Base-by-base conservation (phyloP, 1,284 basidiomycete species). In the Ustilago curta region DNA sequence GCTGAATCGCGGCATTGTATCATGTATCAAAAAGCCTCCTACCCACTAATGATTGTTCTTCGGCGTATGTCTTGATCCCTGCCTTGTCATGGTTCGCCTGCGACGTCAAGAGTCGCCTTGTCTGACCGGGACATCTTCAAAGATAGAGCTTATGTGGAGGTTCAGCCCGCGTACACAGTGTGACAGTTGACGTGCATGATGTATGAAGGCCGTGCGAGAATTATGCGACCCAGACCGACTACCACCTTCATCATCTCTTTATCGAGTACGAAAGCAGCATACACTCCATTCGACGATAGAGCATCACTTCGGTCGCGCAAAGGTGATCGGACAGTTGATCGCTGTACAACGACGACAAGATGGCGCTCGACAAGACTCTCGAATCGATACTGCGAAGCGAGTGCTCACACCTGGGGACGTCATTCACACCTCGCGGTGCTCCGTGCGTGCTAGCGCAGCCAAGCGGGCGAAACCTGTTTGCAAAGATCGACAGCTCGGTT, bases 301-400 rank as follows among this genome's bases (percentile, higher is more conserved):
- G 19, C 11, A 31, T 19, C 47, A 12, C 3, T 0, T 18, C 27
- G 23, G 2, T n/a, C 19, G 7, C 27, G 3, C 14, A 18, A 18
- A 16, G 27, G 37, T 8, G 18, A 29, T 37, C 23, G 23, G 11
- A 23, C 19, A 23, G n/a, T 14, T 25, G 37, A 18, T 2, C 21
- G 1, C 19, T 37, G n/a, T 9, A 39, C 43, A 35, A 40, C 43
- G 12, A 45, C 19, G 12, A 21, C 27, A 48, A 43, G 29, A 68
- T 68, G 66, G 31, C 55, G 50, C 56, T 69, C 14, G 66, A 63
- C 56, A 69, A 56, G 52, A 53, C 45, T 9, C 70, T 73, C 42
- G 65, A 70, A 18, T 42, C 57, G 19, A 61, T 73, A 16, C 47
- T 73, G 19, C 51, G 58, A 2, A 37, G 58, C 16, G 66, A 69